These are phyloP conservation scores for Sarcocystis neurona DNA, from an alignment of 169 alveolate genomes.

Conservation along the genomic window DNA sequence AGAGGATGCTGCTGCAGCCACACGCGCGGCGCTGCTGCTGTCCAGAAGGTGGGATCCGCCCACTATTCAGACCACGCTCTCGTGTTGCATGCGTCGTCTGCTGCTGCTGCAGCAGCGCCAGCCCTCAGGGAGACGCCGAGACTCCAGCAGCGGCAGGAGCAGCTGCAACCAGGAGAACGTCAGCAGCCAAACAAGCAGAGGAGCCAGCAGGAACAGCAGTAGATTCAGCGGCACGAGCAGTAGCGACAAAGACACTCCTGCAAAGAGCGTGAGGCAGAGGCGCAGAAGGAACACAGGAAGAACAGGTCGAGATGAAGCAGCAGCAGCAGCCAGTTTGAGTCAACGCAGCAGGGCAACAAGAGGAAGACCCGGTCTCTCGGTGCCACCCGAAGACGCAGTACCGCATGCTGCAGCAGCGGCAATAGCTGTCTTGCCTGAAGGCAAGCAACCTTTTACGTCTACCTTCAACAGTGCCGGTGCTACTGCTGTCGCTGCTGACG, in stretches of 20 bases:
- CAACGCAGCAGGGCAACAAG: conserved; percentile 48
- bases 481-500: too few relatives aligned
- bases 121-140: background rate
- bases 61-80: background rate
- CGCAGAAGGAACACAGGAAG: conserved; percentile 3
- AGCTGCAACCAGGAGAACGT: conserved; percentile 1
- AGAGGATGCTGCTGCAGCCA: conserved; percentile 3
- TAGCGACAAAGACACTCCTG: background rate
- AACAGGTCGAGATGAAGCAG: too few relatives aligned
- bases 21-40: conserved; percentile 15
- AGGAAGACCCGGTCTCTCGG: conserved; percentile 34
- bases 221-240: background rate
- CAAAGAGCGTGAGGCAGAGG: background rate
- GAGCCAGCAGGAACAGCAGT: conserved; percentile 10
- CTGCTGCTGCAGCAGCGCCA: conserved; percentile 1
- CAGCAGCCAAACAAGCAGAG: conserved; percentile 8
- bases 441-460: too few relatives aligned
- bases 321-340: conserved; percentile 14
- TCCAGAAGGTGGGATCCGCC: background rate
- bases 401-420: conserved; percentile 17
- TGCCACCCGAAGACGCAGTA: conserved; percentile 10
- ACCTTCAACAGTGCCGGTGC: too few relatives aligned
- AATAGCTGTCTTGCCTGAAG: background rate
- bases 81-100: conserved; percentile 24
- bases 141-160: conserved; percentile 23